Evolutionary conservation across 1,139 yeast species (phyloP).

Genomic region (Kluyveromyces sp.): DNA sequence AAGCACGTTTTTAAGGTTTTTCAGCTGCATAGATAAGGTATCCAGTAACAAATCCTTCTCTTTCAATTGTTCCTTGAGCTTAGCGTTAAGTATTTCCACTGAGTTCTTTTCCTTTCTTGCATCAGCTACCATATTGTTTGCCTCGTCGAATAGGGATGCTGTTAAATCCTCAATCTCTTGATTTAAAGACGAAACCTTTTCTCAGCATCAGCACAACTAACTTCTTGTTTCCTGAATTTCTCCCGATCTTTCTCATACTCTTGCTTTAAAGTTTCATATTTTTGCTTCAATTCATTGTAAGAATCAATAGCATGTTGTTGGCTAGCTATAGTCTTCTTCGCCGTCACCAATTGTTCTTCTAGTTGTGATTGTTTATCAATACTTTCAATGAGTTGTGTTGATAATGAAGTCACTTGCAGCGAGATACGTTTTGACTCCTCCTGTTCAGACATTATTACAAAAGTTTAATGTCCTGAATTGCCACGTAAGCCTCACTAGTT

Average conservation of each 20-base stretch:
- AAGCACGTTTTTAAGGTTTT: conserved; percentile 55
- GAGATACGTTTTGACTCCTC: conserved; percentile 41
- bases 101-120: conserved; percentile 57
- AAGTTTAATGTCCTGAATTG: not conserved
- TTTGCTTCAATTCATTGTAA: conserved; percentile 11
- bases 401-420: conserved; percentile 47
- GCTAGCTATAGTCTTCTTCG: conserved; percentile 19
- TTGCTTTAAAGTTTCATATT: conserved; percentile 16
- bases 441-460: conserved; percentile 11
- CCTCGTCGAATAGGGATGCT: conserved; percentile 69
- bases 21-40: conserved; percentile 60
- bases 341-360: conserved; percentile 32
- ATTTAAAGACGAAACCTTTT: conserved; percentile 50
- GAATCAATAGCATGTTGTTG: conserved; percentile 15
- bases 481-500: not conserved
- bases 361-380: conserved; percentile 51
- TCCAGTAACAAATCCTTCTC: conserved; percentile 68
- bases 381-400: conserved; percentile 55
- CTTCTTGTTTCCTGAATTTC: conserved; percentile 31
- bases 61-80: conserved; percentile 54
- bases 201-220: conserved; percentile 36
- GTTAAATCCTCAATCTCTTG: conserved; percentile 73
- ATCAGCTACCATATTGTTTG: conserved; percentile 68
- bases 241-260: conserved; percentile 31
- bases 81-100: conserved; percentile 40